Base-by-base conservation (phyloP, 1,139 yeast species). In the Saccharomyces hybrid region DNA sequence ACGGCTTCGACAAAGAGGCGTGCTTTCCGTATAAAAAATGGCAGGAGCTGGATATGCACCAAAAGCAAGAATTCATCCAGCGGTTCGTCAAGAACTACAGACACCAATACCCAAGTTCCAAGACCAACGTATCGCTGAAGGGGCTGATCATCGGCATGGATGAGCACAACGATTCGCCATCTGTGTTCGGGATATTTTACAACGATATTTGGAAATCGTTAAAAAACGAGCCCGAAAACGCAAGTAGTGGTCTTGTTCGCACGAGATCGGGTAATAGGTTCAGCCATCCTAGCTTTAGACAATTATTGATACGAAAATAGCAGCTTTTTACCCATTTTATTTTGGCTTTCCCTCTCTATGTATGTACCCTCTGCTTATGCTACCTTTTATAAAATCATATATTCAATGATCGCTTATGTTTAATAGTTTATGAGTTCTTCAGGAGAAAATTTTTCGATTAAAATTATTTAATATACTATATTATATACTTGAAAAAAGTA, bases 121-220 rank as follows among this genome's bases (percentile, higher is more conserved):
- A 60, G 54, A 66, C 70, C 13, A 68, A 65, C 52, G 60, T 62
- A 1, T 66, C 70, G 9, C 53, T 68, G 49, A 56, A 57, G 31
- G 64, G 61, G n/a, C 55, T 68, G 47, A 57, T 61, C 13, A 42
- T 58, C 34, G 64, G 61, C 23, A 60, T 64, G 63, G 61, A 61
- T 25, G 53, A 56, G 41, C 60, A 54, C 49, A 55, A 56, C 16
- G 70, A 68, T 52, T 63, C 70, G 3, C 71, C 71, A 0, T 56
- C 66, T 31, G 64, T 68, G 4, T 68, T 68, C 56, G 69, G 70
- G 4, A 59, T 68, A 4, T 66, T 68, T 48, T 68, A 68, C 55
- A 62, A 67, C 52, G 70, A 66, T 51, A 64, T 68, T 16, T 61
- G 66, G 59, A 52, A 56, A 5, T 49, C 34, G 14, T 31, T 31